phyloP scores from a whole-genome alignment of 768 basidiomycete genomes.

The Sporobolomyces roseus region DNA sequence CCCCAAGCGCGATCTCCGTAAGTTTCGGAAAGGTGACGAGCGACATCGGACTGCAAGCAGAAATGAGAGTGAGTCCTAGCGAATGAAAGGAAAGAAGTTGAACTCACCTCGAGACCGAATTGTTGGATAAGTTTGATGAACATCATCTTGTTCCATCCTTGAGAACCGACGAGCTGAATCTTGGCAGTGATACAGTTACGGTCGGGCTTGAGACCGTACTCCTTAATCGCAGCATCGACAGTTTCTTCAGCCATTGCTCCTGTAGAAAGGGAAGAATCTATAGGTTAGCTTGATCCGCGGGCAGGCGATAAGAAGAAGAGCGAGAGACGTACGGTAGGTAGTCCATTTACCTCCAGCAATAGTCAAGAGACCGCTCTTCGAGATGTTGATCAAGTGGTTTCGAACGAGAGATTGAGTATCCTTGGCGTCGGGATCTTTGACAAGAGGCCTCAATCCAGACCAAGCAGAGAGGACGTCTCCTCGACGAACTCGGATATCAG shows the following conservation, averaged over 20 bases:
- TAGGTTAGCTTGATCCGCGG: too few species aligned
- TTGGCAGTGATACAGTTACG: slow-evolving; percentile 72
- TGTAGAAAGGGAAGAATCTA: too few species aligned
- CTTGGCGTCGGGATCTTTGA: slow-evolving; percentile 70
- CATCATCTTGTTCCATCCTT: slow-evolving; percentile 94
- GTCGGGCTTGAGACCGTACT: slow-evolving; percentile 61
- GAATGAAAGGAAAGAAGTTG: not conserved
- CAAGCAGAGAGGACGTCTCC: slow-evolving; percentile 95
- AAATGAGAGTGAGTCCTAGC: not conserved
- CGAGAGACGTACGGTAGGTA: too few species aligned
- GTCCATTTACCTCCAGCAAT: slow-evolving; percentile 99
- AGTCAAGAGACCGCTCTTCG: slow-evolving; percentile 75
- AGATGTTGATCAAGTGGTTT: slow-evolving; percentile 86
- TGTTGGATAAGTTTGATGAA: slow-evolving; percentile 92
- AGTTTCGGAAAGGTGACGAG: slow-evolving; percentile 83
- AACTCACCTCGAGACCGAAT: slow-evolving; percentile 52
- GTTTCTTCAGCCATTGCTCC: slow-evolving; percentile 84
- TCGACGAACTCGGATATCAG: slow-evolving; percentile 87
- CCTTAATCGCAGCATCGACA: slow-evolving; percentile 76
- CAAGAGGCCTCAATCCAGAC: slow-evolving; percentile 85
- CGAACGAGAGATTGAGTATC: slow-evolving; percentile 83
- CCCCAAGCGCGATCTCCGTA: slow-evolving; percentile 98
- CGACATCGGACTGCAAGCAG: slow-evolving; percentile 71
- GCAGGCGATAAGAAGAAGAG: too few species aligned
- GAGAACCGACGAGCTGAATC: slow-evolving; percentile 80